Evolutionary conservation across 495 filamentous ascomycete genomes (phyloP).

Genomic region (Penicillium longicatenatum): DNA sequence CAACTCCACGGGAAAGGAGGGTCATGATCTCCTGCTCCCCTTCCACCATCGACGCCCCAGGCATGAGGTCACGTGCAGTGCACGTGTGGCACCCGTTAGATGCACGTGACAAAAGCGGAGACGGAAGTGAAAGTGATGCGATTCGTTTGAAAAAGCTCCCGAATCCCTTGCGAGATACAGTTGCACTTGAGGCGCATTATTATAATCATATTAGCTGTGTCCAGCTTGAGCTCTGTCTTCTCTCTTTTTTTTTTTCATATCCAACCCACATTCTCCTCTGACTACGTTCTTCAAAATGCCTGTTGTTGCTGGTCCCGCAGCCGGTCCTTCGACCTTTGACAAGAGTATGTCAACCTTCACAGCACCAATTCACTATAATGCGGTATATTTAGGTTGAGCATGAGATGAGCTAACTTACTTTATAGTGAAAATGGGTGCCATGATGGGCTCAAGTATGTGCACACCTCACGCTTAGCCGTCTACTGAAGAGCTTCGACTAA

Average conservation of each 20-base stretch:
- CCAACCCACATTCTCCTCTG: background rate
- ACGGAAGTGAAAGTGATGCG: conserved; percentile 14
- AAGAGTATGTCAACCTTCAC: conserved; percentile 67
- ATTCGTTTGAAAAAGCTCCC: conserved; percentile 22
- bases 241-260: background rate
- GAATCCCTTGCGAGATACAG: background rate
- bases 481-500: conserved; percentile 13
- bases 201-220: background rate
- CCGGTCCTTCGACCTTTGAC: conserved; percentile 76
- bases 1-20: conserved; percentile 28
- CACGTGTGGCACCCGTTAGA: conserved; percentile 17
- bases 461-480: background rate
- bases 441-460: conserved; percentile 94
- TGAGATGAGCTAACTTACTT: conserved; percentile 26
- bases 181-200: conserved; percentile 1
- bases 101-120: conserved; percentile 29
- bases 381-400: background rate
- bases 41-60: conserved; percentile 14
- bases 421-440: conserved; percentile 92
- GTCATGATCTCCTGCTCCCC: conserved; percentile 23
- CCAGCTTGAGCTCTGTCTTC: background rate
- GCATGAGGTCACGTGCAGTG: conserved; percentile 11
- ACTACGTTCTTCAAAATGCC: conserved; percentile 55
- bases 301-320: conserved; percentile 59
- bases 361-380: background rate